These are phyloP conservation scores for Chlorella sorokiniana DNA, from an alignment of 139 green algal species.

Conservation along the genomic window DNA sequence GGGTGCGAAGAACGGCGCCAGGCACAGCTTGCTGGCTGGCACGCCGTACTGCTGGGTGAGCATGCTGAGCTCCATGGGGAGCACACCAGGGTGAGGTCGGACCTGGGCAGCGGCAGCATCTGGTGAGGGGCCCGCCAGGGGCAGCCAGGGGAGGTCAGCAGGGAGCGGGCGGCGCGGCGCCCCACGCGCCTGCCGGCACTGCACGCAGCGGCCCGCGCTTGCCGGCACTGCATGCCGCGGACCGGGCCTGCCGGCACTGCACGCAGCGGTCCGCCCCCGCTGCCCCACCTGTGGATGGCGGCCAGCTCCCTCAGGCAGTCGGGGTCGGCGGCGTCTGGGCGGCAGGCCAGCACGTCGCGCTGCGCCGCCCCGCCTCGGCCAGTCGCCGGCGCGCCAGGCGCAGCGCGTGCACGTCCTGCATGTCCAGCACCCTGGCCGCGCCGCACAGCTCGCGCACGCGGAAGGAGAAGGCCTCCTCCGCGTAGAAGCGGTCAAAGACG, in stretches of 20 bases:
- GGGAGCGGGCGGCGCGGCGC: background rate
- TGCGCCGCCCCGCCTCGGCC: constrained; percentile 4
- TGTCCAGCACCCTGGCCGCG: constrained; percentile 62
- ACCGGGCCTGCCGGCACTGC: background rate
- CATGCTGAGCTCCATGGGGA: constrained; percentile 56
- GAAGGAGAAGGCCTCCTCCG: constrained; percentile 65
- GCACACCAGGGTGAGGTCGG: constrained; percentile 67
- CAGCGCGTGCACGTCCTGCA: constrained; percentile 70
- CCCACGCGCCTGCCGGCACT: background rate
- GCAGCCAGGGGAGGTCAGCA: background rate
- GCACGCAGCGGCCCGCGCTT: background rate
- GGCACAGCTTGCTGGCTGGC: constrained; percentile 44
- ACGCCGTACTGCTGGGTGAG: constrained; percentile 50
- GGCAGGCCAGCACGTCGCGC: constrained; percentile 27
- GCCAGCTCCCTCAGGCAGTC: constrained; percentile 58
- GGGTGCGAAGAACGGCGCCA: constrained; percentile 58
- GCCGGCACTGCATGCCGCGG: background rate
- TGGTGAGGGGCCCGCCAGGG: too few species aligned
- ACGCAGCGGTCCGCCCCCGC: background rate
- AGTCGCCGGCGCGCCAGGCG: constrained; percentile 27
- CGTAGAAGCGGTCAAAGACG: constrained; percentile 65
- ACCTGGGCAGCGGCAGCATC: too few species aligned
- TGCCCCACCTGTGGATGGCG: constrained; percentile 49
- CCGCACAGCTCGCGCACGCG: constrained; percentile 42
- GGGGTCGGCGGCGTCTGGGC: constrained; percentile 34